Evolutionary conservation across 495 filamentous ascomycete species (phyloP).

Genomic region (Poronia punctata): DNA sequence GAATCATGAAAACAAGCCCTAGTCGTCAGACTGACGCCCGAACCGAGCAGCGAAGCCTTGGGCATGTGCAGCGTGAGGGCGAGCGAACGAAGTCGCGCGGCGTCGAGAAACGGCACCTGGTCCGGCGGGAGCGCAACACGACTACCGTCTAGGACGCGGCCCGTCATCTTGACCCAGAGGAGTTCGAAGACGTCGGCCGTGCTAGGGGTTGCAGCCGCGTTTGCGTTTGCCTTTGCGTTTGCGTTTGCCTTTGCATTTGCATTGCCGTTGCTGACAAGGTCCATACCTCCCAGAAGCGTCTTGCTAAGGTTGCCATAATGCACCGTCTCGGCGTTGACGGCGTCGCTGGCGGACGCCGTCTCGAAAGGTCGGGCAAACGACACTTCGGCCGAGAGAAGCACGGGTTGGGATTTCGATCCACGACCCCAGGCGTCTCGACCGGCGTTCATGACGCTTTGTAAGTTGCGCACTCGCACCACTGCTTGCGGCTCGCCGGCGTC

Average conservation of each 20-base stretch:
- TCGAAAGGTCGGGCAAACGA: conserved; percentile 40
- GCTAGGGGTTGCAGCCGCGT: conserved; percentile 1
- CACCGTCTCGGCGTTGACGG: conserved; percentile 47
- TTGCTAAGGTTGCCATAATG: conserved; percentile 57
- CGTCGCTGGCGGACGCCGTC: conserved; percentile 38
- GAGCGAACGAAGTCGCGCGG: conserved; percentile 26
- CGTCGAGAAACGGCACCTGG: conserved; percentile 24
- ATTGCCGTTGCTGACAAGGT: conserved; percentile 11
- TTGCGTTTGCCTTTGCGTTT: neutral
- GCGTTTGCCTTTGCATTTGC: neutral
- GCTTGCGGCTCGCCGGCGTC: conserved; percentile 32
- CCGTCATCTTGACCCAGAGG: conserved; percentile 28
- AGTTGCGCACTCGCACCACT: conserved; percentile 43
- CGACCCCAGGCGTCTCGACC: conserved; percentile 54
- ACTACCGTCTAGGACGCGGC: conserved; percentile 19
- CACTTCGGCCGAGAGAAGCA: conserved; percentile 44
- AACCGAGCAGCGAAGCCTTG: conserved; percentile 47
- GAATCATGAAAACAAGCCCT: conserved; percentile 24
- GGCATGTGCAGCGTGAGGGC: conserved; percentile 38
- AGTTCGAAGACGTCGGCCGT: conserved; percentile 22
- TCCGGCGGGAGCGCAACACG: conserved; percentile 18
- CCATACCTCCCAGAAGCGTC: conserved; percentile 33
- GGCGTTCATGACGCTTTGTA: conserved; percentile 34
- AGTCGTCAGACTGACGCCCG: conserved; percentile 36
- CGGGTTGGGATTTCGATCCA: conserved; percentile 40